These are phyloP conservation scores for Aquilaria malaccensis DNA, from an alignment of 345 rosid genomes.

Conservation along the genomic window DNA sequence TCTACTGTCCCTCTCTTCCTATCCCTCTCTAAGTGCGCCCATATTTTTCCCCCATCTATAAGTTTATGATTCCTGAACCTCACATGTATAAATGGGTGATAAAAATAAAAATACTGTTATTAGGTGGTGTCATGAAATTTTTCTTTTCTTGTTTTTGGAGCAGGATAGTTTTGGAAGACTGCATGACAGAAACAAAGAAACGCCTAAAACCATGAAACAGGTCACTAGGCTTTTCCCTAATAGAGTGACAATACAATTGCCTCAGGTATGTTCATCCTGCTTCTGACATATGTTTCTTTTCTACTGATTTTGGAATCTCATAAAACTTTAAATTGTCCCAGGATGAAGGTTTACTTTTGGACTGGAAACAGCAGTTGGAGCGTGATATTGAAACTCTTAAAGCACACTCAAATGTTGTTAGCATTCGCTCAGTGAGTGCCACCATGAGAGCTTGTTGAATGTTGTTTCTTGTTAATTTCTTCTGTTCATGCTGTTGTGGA, in stretches of 20 bases:
- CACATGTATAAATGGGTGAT: too few species aligned
- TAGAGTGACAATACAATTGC: constrained; percentile 91
- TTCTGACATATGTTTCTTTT: neutral
- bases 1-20: too few species aligned
- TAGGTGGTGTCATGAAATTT: too few species aligned
- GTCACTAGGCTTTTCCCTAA: constrained; percentile 86
- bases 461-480: neutral
- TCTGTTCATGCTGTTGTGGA: neutral
- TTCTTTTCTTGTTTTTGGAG: constrained; percentile 10
- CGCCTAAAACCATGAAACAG: constrained; percentile 83
- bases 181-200: constrained; percentile 88
- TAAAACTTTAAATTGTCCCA: constrained; percentile 7
- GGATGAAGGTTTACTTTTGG: constrained; percentile 82
- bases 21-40: too few species aligned
- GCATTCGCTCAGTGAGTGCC: constrained; percentile 61
- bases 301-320: constrained; percentile 15
- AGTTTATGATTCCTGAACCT: too few species aligned
- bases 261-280: constrained; percentile 52
- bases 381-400: constrained; percentile 82
- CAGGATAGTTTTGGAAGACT: constrained; percentile 90
- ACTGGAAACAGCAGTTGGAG: constrained; percentile 87
- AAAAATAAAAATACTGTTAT: too few species aligned
- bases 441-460: too few species aligned
- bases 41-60: too few species aligned
- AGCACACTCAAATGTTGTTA: constrained; percentile 61